Conservation (phyloP, 495 filamentous ascomycete species). For the Penicillium egyptiacum region DNA sequence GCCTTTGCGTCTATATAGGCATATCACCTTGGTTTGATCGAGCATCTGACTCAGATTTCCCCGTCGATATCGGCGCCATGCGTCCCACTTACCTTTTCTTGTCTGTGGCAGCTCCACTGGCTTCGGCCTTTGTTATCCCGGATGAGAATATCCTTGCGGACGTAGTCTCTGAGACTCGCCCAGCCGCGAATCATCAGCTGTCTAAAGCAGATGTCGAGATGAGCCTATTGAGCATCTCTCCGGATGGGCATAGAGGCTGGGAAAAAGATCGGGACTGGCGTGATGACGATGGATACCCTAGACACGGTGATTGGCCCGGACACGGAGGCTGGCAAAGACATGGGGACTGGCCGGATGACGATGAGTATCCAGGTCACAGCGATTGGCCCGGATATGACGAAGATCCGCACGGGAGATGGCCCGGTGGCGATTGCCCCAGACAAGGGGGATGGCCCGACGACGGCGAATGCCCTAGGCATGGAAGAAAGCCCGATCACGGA, state of each 20-base stretch:
- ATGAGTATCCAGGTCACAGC: not conserved
- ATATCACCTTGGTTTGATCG: not conserved
- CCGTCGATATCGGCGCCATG: constrained; percentile 34
- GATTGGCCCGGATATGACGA: not conserved
- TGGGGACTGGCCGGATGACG: not conserved
- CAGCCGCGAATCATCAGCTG: not conserved
- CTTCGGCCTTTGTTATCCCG: constrained; percentile 60
- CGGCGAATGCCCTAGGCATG: not conserved
- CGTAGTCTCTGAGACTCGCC: constrained; percentile 10
- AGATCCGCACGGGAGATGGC: not conserved
- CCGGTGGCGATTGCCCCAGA: not conserved
- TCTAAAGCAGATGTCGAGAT: not conserved
- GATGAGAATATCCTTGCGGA: constrained; percentile 48
- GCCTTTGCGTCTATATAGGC: constrained; percentile 1
- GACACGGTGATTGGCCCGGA: constrained; percentile 2
- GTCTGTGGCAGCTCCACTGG: constrained; percentile 53
- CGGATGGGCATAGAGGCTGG: not conserved
- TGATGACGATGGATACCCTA: not conserved
- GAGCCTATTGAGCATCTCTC: not conserved
- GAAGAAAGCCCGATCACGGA: not conserved
- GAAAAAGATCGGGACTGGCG: not conserved
- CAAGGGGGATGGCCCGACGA: constrained; percentile 1
- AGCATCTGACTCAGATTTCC: not conserved
- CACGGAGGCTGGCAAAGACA: not conserved
- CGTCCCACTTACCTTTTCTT: constrained; percentile 43